phyloP scores from a whole-genome alignment of 306 rosid genomes.

The Geum urbanum region DNA sequence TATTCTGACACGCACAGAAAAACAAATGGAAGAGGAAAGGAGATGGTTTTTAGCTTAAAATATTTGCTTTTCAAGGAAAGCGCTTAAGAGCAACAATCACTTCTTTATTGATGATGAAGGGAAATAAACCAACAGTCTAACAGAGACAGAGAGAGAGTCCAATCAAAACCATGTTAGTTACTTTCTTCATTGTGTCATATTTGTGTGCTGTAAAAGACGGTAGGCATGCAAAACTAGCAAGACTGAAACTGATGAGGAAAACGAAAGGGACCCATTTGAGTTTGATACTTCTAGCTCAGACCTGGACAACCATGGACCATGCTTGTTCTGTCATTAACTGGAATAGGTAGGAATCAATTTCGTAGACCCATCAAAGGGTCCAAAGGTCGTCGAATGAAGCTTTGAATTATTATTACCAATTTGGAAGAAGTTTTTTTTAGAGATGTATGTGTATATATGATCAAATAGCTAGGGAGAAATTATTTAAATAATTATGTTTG shows the following conservation, averaged over 20 bases:
- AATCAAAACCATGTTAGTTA: constrained; percentile 3
- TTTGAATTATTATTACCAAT: neutral
- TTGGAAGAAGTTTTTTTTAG: no score
- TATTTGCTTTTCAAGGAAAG: neutral
- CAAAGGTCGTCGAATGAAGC: constrained; percentile 3
- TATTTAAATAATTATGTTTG: neutral
- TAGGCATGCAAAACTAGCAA: neutral
- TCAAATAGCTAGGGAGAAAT: no score
- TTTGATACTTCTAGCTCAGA: constrained; percentile 5
- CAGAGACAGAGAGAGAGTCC: constrained; percentile 33
- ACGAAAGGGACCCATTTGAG: constrained; percentile 21
- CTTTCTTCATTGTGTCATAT: neutral
- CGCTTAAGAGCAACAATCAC: neutral
- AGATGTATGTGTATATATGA: no score
- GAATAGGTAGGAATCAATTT: neutral
- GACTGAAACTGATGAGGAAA: constrained; percentile 6
- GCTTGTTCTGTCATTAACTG: constrained; percentile 7
- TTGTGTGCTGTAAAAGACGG: neutral
- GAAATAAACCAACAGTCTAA: constrained; percentile 35
- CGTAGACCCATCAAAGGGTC: neutral
- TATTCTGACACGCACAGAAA: constrained; percentile 38
- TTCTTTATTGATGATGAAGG: neutral
- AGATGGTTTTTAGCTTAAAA: constrained; percentile 4
- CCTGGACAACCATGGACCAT: constrained; percentile 15
- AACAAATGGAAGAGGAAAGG: constrained; percentile 11